Conservation (phyloP, 2,329 filamentous ascomycete genomes). For the Lojkania enalia region DNA sequence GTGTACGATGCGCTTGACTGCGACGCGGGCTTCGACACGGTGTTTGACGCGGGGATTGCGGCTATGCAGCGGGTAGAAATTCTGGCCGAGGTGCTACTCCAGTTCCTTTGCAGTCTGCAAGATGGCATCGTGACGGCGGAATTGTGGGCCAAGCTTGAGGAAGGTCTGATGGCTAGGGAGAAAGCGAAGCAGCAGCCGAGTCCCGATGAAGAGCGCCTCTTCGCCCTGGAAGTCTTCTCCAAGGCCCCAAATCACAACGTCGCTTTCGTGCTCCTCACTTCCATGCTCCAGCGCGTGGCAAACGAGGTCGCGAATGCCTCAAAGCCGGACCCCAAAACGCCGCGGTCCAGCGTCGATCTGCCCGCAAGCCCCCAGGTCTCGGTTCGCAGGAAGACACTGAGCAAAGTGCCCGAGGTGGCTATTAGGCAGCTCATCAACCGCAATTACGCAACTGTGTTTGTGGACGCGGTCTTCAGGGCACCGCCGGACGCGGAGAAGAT, state of each 20-base stretch:
- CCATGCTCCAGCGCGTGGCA: slow-evolving; percentile 68
- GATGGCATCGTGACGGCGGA: slow-evolving; percentile 68
- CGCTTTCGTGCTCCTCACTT: slow-evolving; percentile 82
- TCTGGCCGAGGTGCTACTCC: slow-evolving; percentile 69
- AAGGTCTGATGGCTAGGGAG: slow-evolving; percentile 34
- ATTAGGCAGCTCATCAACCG: slow-evolving; percentile 63
- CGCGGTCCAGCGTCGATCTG: slow-evolving; percentile 32
- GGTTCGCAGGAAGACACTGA: slow-evolving; percentile 43
- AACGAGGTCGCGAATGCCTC: slow-evolving; percentile 53
- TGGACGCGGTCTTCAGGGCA: slow-evolving; percentile 63
- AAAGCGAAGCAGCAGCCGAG: slow-evolving; percentile 48
- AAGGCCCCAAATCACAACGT: slow-evolving; percentile 77
- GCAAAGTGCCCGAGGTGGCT: slow-evolving; percentile 54
- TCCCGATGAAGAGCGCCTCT: slow-evolving; percentile 60
- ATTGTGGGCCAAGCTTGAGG: slow-evolving; percentile 37
- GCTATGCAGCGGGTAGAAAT: slow-evolving; percentile 73
- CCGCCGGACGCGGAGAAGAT: slow-evolving; percentile 33
- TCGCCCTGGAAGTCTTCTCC: slow-evolving; percentile 72
- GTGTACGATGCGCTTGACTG: slow-evolving; percentile 72
- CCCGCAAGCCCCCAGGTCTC: slow-evolving; percentile 40
- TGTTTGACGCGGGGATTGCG: slow-evolving; percentile 62
- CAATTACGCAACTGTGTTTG: slow-evolving; percentile 67
- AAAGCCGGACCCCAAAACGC: slow-evolving; percentile 24
- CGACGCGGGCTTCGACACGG: slow-evolving; percentile 63
- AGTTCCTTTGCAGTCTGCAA: slow-evolving; percentile 73